Percentiles rank a stretch among this genome's conserved stretches.
Conservation (phyloP, 768 basidiomycete species). For the Lactarius sp. region DNA sequence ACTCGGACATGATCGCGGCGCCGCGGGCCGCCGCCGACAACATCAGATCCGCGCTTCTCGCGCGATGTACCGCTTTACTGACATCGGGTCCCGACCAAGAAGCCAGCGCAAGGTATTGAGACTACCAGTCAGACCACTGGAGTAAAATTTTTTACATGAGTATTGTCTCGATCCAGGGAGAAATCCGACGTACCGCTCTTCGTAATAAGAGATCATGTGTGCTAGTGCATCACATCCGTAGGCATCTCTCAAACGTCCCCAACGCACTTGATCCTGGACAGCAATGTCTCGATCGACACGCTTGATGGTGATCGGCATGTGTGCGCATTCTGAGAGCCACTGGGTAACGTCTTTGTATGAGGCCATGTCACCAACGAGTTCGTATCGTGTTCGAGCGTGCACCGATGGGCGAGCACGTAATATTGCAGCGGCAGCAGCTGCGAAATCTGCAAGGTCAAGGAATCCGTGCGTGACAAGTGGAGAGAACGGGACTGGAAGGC, state of each 20-base stretch:
- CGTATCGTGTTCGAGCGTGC: conserved; percentile 35
- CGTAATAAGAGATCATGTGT: conserved; percentile 35
- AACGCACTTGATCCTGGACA: conserved; percentile 13
- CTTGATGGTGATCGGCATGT: conserved; percentile 26
- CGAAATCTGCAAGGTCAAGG: conserved; percentile 34
- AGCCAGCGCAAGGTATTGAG: conserved; percentile 33
- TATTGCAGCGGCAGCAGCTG: conserved; percentile 29
- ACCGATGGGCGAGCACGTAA: conserved; percentile 29
- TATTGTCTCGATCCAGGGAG: not conserved
- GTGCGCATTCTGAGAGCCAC: conserved; percentile 21
- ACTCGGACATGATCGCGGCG: not conserved
- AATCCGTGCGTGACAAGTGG: conserved; percentile 33
- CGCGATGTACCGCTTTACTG: conserved; percentile 28
- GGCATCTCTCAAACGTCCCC: conserved; percentile 20
- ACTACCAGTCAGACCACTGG: conserved; percentile 34
- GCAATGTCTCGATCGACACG: conserved; percentile 25
- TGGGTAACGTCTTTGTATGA: conserved; percentile 31
- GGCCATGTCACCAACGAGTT: conserved; percentile 33
- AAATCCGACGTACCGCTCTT: conserved; percentile 28
- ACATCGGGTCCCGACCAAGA: conserved; percentile 32
- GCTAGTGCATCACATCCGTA: conserved; percentile 30
- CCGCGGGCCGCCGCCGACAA: not conserved
- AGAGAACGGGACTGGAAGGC: conserved; percentile 28
- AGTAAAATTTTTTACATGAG: not conserved
- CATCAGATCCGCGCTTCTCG: conserved; percentile 23